Base-by-base conservation (phyloP, 2,329 filamentous ascomycete species). In the Lachnellula cervina region DNA sequence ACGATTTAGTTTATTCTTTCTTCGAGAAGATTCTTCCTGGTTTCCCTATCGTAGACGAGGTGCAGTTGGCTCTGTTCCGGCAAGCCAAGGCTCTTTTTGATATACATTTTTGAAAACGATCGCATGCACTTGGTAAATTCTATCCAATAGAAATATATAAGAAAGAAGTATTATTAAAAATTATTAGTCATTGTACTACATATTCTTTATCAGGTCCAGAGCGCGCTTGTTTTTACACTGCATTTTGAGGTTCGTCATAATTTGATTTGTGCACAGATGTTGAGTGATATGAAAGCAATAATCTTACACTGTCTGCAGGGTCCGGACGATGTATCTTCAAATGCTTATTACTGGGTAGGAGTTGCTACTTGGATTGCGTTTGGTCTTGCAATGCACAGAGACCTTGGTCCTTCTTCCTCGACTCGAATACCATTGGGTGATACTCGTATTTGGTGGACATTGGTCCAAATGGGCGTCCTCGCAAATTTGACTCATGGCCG, bases 301-400 rank as follows among this genome's bases (percentile, higher is more conserved):
- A 8, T 32, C 28, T 67, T 66, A 62, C 61, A 69, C 51, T 32
- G 3, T 32, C 43, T 63, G 5, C 63, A 66, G 17, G 58, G 59
- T 52, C 53, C 54, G 1, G 66, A 69, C 45, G 61, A 58, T 5
- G 59, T 66, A 1, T 47, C 51, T 21, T 52, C 54, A 21, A 67
- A 68, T 35, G 55, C 57, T 0, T 69, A 61, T 40, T 67, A 64
- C 43, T 69, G 68, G 68, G 42, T 49, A 4, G 68, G 66, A 23
- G 57, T 63, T 35, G 68, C 68, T 2, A 49, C 55, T 16, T 60
- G 68, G n/a, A 67, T 67, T 35, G 66, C 59, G 9, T 66, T 62
- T 49, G 68, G 68, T 9, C 46, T 70, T 35, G 68, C 65, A 5
- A 53, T 65, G 51, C 66, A 70, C 42, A 62, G 66, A 54, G 19